phyloP scores from a whole-genome alignment of 75 land plant genomes.

The Pinus albicaulis region DNA sequence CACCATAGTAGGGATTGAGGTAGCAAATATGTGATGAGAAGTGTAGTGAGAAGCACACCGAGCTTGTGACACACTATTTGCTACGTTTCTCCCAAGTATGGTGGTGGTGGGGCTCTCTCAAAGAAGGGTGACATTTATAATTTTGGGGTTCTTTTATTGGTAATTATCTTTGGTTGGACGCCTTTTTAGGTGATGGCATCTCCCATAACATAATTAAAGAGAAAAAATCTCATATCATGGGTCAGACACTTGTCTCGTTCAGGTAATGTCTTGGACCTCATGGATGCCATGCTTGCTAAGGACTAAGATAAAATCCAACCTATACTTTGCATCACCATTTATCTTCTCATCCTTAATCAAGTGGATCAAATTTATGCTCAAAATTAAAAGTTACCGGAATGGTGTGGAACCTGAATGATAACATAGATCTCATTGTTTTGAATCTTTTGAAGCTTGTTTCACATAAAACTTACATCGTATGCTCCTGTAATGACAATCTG shows the following conservation, averaged over 20 bases:
- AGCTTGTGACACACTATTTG: constrained; percentile 95
- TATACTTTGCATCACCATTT: constrained; percentile 63
- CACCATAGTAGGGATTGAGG: constrained; percentile 34
- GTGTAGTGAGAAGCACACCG: constrained; percentile 69
- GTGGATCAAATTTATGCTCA: too few relatives aligned
- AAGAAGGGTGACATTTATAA: constrained; percentile 96
- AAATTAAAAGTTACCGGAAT: too few relatives aligned
- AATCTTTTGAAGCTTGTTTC: too few relatives aligned
- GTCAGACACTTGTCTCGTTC: constrained; percentile 63
- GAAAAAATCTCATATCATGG: constrained; percentile 92
- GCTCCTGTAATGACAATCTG: too few relatives aligned
- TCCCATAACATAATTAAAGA: constrained; percentile 77
- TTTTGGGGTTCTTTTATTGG: constrained; percentile 80
- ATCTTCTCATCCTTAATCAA: too few relatives aligned
- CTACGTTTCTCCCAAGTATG: constrained; percentile 90
- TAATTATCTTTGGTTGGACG: constrained; percentile 79
- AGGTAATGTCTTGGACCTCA: constrained; percentile 71
- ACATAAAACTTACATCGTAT: too few relatives aligned
- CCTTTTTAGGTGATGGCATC: constrained; percentile 86
- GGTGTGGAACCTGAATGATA: too few relatives aligned
- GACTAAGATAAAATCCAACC: constrained; percentile 65
- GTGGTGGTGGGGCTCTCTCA: constrained; percentile 48
- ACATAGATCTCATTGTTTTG: too few relatives aligned
- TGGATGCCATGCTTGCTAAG: constrained; percentile 46
- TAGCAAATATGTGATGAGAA: constrained; percentile 7